phyloP scores from a whole-genome alignment of 2,329 filamentous ascomycete species.

The Gaeumannomyces sp. region DNA sequence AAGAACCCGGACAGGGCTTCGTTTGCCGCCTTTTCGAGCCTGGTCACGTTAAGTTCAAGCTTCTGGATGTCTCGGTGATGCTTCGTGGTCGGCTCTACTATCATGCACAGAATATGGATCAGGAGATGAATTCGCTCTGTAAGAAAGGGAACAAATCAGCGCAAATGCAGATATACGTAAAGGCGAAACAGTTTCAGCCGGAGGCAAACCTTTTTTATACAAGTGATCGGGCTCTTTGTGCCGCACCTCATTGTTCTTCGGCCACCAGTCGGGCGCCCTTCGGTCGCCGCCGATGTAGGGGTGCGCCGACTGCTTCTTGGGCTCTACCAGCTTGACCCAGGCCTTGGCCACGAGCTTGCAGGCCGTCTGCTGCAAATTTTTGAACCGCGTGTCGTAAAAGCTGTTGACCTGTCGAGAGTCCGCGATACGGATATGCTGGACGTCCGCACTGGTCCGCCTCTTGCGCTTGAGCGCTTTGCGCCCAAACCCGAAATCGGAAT shows the following conservation, averaged over 20 bases:
- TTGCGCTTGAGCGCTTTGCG: too few species aligned
- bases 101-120: constrained; percentile 52
- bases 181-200: too few species aligned
- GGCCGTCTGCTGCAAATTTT: constrained; percentile 61
- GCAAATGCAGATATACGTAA: constrained; percentile 3
- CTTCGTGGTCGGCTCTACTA: constrained; percentile 41
- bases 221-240: constrained; percentile 72
- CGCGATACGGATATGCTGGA: too few species aligned
- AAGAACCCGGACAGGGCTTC: constrained; percentile 55
- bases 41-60: constrained; percentile 45
- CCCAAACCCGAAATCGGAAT: too few species aligned
- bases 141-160: background rate
- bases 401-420: too few species aligned
- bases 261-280: constrained; percentile 63
- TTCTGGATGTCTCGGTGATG: constrained; percentile 49
- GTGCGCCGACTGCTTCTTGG: constrained; percentile 69
- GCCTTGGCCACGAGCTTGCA: constrained; percentile 69
- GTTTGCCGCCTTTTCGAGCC: constrained; percentile 51
- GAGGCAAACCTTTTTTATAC: constrained; percentile 53
- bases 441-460: too few species aligned
- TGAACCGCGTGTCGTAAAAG: constrained; percentile 57
- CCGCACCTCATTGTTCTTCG: constrained; percentile 50
- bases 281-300: constrained; percentile 63
- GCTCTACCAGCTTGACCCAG: constrained; percentile 69
- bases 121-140: constrained; percentile 54